phyloP scores from a whole-genome alignment of 768 basidiomycete genomes.

The Terana coerulea region DNA sequence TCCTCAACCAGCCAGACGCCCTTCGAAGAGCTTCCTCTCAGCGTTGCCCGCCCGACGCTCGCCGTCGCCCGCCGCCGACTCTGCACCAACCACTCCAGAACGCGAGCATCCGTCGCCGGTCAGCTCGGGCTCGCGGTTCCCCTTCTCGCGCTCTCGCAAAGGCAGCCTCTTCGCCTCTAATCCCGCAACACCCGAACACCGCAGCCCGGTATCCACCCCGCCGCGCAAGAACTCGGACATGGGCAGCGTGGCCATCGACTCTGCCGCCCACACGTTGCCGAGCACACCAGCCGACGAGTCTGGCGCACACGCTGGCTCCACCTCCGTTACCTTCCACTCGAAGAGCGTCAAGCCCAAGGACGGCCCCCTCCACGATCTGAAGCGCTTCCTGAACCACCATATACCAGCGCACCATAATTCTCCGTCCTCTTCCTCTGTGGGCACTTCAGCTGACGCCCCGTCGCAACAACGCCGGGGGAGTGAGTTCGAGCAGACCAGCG shows the following conservation, averaged over 20 bases:
- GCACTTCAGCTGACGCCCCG: slow-evolving; percentile 25
- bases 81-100: slow-evolving; percentile 5
- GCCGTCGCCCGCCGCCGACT: slow-evolving; percentile 20
- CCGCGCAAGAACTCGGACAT: slow-evolving; percentile 13
- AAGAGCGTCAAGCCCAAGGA: slow-evolving; percentile 39
- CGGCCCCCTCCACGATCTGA: slow-evolving; percentile 87
- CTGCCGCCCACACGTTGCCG: slow-evolving; percentile 1
- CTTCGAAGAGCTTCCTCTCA: slow-evolving; percentile 23
- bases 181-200: slow-evolving; percentile 12
- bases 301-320: neutral
- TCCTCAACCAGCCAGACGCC: slow-evolving; percentile 22
- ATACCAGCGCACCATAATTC: slow-evolving; percentile 44
- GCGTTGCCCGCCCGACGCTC: slow-evolving; percentile 25
- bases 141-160: slow-evolving; percentile 17
- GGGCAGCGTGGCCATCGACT: neutral
- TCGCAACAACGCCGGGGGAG: slow-evolving; percentile 32
- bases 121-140: slow-evolving; percentile 20
- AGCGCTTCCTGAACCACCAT: slow-evolving; percentile 93
- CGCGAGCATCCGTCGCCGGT: slow-evolving; percentile 16
- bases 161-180: slow-evolving; percentile 16
- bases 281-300: slow-evolving; percentile 10
- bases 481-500: slow-evolving; percentile 33
- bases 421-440: slow-evolving; percentile 20
- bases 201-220: slow-evolving; percentile 10
- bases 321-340: slow-evolving; percentile 10